These are phyloP conservation scores for Solanum lycopersicoides DNA, from an alignment of 257 asterid species.

Conservation along the genomic window DNA sequence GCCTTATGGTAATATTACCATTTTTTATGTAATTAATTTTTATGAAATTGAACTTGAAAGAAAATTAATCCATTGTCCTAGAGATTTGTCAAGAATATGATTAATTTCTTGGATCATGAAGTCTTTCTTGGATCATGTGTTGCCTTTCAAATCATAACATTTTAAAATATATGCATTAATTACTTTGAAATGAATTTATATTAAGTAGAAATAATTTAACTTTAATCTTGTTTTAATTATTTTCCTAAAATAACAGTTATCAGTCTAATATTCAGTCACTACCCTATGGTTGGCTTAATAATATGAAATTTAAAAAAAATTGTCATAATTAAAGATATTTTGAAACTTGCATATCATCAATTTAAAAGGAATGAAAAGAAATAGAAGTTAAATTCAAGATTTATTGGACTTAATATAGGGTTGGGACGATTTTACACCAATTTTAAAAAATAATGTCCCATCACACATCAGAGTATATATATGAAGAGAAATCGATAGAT, in stretches of 20 bases:
- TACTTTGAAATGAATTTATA: neutral
- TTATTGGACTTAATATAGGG: neutral
- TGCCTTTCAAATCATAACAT: neutral
- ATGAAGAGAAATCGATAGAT: neutral
- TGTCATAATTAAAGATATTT: neutral
- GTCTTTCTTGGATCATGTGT: neutral
- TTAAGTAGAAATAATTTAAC: too few species aligned
- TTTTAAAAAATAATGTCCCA: neutral
- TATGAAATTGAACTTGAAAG: neutral
- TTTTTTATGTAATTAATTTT: neutral
- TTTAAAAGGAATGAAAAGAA: neutral
- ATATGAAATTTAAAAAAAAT: neutral
- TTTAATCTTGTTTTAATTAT: too few species aligned
- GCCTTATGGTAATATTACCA: neutral
- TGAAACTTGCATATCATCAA: too few species aligned
- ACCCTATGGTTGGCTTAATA: neutral
- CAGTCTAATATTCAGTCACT: neutral
- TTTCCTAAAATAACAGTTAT: neutral
- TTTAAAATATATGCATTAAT: neutral
- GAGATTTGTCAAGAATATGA: neutral
- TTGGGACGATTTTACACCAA: neutral
- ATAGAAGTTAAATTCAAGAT: too few species aligned
- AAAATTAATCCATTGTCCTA: neutral
- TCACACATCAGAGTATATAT: neutral
- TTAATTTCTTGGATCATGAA: neutral